Base-by-base conservation (phyloP, 1,284 basidiomycete genomes). In the Leccinum angustisporum region DNA sequence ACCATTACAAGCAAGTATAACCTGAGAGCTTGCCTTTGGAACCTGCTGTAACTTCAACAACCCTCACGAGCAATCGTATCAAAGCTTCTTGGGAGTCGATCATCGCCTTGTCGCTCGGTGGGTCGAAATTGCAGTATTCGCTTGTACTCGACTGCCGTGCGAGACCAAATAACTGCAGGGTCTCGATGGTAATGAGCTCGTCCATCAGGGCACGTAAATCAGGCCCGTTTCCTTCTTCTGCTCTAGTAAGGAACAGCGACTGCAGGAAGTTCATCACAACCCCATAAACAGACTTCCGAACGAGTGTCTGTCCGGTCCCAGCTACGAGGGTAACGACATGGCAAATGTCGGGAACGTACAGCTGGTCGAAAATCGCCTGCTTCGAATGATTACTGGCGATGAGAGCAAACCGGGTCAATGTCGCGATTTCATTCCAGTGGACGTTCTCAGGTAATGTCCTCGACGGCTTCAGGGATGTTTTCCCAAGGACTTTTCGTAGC, bases 351-450 rank as follows among this genome's bases (percentile, higher is more conserved):
- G 94, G 91, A 5, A 95, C 82, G 72, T 89, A 94, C 31, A 95
- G 79, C 68, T 92, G 90, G 57, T 86, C 86, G 65, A 89, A 86
- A 18, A 82, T 79, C 2, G 84, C 78, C 36, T 87, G 82, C 53
- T 82, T 83, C 0, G 85, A 83, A 56, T 88, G 85, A 67, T 92
- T 88, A 50, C 88, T 85, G 18, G 92, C 84, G 8, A 89, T 82
- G 16, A 92, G 81, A 53, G 85, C 81, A 38, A 96, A 83, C 14
- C 92, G 86, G 38, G 91, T 81, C 36, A 95, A 79, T 1, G 89
- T 88, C 3, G 90, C 88, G 11, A 96, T 91, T 72, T 96, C 94
- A 63, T 83, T 86, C 92, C 93, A 96, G 63, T 89, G 86, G 1
- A 83, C 76, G 73, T 92, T 92, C 53, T 92, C 87, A 2, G 83